Conservation (phyloP, 2,329 filamentous ascomycete genomes). For the Chalaropsis ovoidea region DNA sequence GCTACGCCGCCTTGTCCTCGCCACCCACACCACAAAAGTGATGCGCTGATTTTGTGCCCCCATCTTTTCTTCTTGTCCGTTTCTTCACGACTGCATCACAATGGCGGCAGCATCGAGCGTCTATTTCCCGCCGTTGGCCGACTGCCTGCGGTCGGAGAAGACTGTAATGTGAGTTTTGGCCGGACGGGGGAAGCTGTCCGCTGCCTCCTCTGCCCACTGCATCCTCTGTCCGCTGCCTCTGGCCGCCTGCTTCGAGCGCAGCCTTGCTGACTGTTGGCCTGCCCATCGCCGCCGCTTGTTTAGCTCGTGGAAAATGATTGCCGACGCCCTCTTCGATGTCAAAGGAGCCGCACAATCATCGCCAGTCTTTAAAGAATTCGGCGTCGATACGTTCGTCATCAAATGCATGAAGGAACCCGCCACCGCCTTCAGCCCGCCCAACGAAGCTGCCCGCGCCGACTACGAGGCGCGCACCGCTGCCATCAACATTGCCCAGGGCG, state of each 20-base stretch:
- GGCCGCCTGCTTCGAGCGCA: background rate
- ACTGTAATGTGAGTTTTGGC: slow-evolving; percentile 61
- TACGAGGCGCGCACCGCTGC: slow-evolving; percentile 81
- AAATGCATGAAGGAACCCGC: slow-evolving; percentile 59
- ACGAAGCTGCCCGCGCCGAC: slow-evolving; percentile 53
- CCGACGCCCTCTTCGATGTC: slow-evolving; percentile 46
- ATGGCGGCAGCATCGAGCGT: slow-evolving; percentile 64
- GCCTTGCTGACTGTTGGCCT: background rate
- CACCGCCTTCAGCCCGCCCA: slow-evolving; percentile 54
- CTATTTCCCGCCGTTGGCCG: slow-evolving; percentile 77
- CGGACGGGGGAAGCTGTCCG: background rate
- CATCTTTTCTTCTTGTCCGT: background rate
- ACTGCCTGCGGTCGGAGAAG: slow-evolving; percentile 71
- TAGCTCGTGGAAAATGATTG: slow-evolving; percentile 54
- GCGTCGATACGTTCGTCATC: slow-evolving; percentile 59
- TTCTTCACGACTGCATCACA: slow-evolving; percentile 26
- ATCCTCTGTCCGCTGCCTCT: background rate
- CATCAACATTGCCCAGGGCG: slow-evolving; percentile 65
- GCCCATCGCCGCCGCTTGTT: too few relatives aligned
- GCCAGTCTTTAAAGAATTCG: slow-evolving; percentile 53
- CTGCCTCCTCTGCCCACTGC: too few relatives aligned
- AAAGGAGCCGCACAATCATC: slow-evolving; percentile 46
- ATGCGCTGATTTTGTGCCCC: slow-evolving; percentile 13
- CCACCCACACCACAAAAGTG: background rate
- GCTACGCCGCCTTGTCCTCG: background rate